These are phyloP conservation scores for Mycosphaerella sp. DNA, from an alignment of 2,329 filamentous ascomycete species.

Conservation along the genomic window DNA sequence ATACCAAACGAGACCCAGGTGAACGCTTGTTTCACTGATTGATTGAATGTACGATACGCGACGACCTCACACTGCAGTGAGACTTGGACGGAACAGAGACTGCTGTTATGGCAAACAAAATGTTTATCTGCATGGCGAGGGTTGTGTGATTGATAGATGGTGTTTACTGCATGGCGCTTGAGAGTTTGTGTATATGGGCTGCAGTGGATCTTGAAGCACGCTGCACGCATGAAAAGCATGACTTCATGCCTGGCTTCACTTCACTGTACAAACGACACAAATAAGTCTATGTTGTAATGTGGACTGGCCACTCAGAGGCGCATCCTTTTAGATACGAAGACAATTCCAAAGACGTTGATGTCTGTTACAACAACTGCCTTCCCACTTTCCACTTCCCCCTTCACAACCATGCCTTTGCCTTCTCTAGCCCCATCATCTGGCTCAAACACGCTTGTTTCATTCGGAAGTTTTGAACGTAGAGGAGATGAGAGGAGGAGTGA, in stretches of 20 bases:
- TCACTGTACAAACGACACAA: neutral
- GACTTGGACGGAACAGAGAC: neutral
- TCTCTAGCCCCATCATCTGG: too few species aligned
- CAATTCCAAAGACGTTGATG: neutral
- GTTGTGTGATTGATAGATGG: too few species aligned
- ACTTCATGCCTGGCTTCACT: too few species aligned
- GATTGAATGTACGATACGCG: neutral
- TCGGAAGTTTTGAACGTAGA: too few species aligned
- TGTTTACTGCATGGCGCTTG: neutral
- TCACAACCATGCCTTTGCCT: too few species aligned
- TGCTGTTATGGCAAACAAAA: neutral
- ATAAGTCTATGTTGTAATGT: neutral
- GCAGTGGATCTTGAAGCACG: neutral
- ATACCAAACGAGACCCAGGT: neutral
- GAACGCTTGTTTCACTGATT: neutral
- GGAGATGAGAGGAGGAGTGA: too few species aligned
- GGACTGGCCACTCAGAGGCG: neutral
- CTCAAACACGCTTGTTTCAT: too few species aligned
- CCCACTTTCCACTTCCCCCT: too few species aligned
- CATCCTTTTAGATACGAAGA: neutral
- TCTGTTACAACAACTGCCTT: too few species aligned
- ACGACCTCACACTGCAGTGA: neutral
- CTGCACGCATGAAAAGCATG: neutral
- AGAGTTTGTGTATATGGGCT: neutral
- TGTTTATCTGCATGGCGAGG: neutral